These are phyloP conservation scores for Echinosophora koreensis DNA, from an alignment of 306 rosid genomes.

Conservation along the genomic window DNA sequence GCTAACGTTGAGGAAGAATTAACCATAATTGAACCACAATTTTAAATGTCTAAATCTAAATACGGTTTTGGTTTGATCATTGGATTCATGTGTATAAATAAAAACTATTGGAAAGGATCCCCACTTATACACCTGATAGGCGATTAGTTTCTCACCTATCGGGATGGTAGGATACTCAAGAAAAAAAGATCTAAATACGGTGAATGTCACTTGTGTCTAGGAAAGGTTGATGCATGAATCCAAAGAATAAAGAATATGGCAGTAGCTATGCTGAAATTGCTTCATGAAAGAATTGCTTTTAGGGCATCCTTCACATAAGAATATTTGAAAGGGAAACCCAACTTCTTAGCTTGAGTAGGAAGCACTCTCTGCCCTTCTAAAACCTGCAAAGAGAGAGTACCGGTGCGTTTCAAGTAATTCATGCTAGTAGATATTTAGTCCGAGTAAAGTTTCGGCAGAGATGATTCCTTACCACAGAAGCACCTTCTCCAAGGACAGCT, in stretches of 20 bases:
- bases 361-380: constrained; percentile 90
- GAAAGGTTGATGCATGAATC: constrained; percentile 20
- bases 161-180: too few relatives aligned
- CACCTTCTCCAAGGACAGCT: constrained; percentile 98
- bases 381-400: constrained; percentile 62
- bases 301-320: constrained; percentile 81
- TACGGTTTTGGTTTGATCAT: too few relatives aligned
- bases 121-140: too few relatives aligned
- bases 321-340: constrained; percentile 92
- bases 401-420: constrained; percentile 5
- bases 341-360: constrained; percentile 84
- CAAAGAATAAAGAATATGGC: constrained; percentile 60
- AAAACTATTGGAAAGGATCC: too few relatives aligned
- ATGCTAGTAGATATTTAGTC: constrained; percentile 6
- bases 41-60: background rate
- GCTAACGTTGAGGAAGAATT: background rate
- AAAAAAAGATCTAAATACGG: constrained; percentile 3
- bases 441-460: background rate
- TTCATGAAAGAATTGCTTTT: constrained; percentile 75
- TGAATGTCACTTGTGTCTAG: constrained; percentile 23
- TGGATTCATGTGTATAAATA: too few relatives aligned
- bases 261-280: constrained; percentile 23
- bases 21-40: background rate
- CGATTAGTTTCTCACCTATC: too few relatives aligned
- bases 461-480: constrained; percentile 75